Conservation (phyloP, 352 stramenopile species). For the Phytopythium sindhum region DNA sequence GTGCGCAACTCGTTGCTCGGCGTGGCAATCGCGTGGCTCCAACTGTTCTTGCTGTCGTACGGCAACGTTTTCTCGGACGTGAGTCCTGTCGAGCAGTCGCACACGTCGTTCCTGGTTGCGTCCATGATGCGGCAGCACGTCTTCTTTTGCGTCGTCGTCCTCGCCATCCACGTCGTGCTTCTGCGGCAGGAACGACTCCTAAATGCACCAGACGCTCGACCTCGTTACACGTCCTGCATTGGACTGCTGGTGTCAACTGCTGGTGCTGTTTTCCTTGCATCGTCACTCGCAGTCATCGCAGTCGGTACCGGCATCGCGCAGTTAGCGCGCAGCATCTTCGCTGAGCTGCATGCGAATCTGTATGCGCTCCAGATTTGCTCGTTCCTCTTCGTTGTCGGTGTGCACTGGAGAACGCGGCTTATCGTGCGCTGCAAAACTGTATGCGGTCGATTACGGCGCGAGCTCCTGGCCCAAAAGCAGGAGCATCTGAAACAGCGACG, state of each 20-base stretch:
- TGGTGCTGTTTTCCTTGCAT: constrained; percentile 6
- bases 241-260: constrained; percentile 12
- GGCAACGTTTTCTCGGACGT: constrained; percentile 12
- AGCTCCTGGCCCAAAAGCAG: constrained; percentile 1
- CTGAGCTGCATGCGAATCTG: not conserved
- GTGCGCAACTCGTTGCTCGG: constrained; percentile 21
- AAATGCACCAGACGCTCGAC: not conserved
- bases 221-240: constrained; percentile 3
- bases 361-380: not conserved
- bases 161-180: constrained; percentile 17
- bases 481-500: not conserved
- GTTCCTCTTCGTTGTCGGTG: constrained; percentile 13
- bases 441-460: constrained; percentile 6
- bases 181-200: constrained; percentile 15
- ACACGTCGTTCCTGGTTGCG: constrained; percentile 10
- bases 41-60: constrained; percentile 9
- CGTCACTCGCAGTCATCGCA: constrained; percentile 2
- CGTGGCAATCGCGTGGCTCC: constrained; percentile 15
- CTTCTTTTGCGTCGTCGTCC: constrained; percentile 18
- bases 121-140: constrained; percentile 22
- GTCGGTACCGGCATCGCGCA: constrained; percentile 7
- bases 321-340: constrained; percentile 10
- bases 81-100: constrained; percentile 5
- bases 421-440: constrained; percentile 17
- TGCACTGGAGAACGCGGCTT: constrained; percentile 15